phyloP scores from a whole-genome alignment of 75 land plant genomes.

The Azolla pinnata region DNA sequence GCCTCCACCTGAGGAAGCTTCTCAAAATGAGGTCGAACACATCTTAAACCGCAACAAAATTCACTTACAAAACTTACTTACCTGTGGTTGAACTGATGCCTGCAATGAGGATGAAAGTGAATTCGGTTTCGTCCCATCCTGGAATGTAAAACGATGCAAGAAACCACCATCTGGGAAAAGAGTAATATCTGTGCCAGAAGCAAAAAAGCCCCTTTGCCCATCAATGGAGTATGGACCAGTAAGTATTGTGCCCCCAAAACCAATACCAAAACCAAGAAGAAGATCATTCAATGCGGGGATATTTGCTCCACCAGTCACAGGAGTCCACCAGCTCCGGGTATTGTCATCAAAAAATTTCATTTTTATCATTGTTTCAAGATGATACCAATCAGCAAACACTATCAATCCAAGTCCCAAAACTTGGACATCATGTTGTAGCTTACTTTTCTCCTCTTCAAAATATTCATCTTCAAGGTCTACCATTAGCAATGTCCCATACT shows the following conservation, averaged over 20 bases:
- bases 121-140: slow-evolving; percentile 46
- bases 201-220: slow-evolving; percentile 85
- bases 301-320: slow-evolving; percentile 97
- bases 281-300: slow-evolving; percentile 93
- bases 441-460: slow-evolving; percentile 69
- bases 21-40: background rate
- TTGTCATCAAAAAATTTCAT: slow-evolving; percentile 99
- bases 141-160: slow-evolving; percentile 69
- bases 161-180: slow-evolving; percentile 80
- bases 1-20: slow-evolving; percentile 51
- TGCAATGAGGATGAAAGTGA: slow-evolving; percentile 12
- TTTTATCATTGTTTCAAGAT: slow-evolving; percentile 89
- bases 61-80: slow-evolving; percentile 1
- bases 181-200: slow-evolving; percentile 88
- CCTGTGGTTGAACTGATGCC: slow-evolving; percentile 12
- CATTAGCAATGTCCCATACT: slow-evolving; percentile 85
- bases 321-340: slow-evolving; percentile 99
- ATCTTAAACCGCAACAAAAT: background rate
- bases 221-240: slow-evolving; percentile 77
- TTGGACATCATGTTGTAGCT: slow-evolving; percentile 73
- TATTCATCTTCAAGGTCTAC: slow-evolving; percentile 98
- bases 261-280: slow-evolving; percentile 87
- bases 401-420: slow-evolving; percentile 66
- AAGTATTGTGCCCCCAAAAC: slow-evolving; percentile 86
- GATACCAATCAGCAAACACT: slow-evolving; percentile 98